phyloP scores from a whole-genome alignment of 805 yeast genomes.

The Jamesozyma spencerorum region DNA sequence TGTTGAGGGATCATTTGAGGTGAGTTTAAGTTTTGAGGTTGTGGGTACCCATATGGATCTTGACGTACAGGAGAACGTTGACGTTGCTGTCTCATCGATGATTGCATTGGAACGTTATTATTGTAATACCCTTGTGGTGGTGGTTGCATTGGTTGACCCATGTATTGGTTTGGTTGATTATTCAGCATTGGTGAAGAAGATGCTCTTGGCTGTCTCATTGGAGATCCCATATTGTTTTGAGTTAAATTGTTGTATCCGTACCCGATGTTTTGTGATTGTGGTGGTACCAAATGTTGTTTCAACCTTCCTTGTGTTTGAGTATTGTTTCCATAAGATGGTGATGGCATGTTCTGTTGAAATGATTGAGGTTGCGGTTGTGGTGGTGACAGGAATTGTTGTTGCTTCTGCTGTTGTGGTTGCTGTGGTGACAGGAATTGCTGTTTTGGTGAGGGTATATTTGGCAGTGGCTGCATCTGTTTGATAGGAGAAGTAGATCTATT shows the following conservation, averaged over 20 bases:
- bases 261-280: not conserved
- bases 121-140: not conserved
- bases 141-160: not conserved
- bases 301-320: not conserved
- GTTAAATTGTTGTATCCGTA: not conserved
- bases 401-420: not conserved
- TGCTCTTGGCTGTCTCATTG: constrained; percentile 3
- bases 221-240: not conserved
- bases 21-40: not conserved
- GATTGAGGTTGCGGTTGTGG: not conserved
- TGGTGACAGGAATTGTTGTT: not conserved
- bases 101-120: not conserved
- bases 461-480: not conserved
- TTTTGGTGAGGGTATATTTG: not conserved
- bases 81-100: not conserved
- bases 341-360: no score
- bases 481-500: constrained; percentile 1
- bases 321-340: no score
- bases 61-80: constrained; percentile 3
- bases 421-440: not conserved
- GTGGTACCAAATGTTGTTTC: not conserved
- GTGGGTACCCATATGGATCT: constrained; percentile 3
- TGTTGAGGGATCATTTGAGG: constrained; percentile 2
- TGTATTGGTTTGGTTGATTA: not conserved
- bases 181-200: constrained; percentile 1